Percentiles rank a stretch among this genome's conserved stretches.
phyloP scores from a whole-genome alignment of 2,329 filamentous ascomycete species.

The Cordyceps tenuipes region DNA sequence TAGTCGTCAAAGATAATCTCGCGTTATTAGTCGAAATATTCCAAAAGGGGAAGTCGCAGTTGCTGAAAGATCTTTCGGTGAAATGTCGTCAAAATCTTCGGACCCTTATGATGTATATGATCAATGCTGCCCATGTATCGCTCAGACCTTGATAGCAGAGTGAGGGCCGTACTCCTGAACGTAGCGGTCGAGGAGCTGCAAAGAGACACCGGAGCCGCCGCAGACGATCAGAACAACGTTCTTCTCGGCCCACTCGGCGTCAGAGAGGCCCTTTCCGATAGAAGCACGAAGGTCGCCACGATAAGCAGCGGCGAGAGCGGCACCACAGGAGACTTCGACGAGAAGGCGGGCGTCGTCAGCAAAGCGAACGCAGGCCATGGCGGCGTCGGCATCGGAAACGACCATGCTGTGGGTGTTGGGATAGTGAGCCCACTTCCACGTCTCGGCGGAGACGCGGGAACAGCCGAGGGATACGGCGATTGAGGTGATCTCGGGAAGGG shows the following conservation, averaged over 20 bases:
- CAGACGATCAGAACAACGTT: slow-evolving; percentile 82
- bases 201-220: slow-evolving; percentile 61
- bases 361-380: slow-evolving; percentile 65
- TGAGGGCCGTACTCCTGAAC: slow-evolving; percentile 34
- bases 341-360: slow-evolving; percentile 74
- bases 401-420: slow-evolving; percentile 30
- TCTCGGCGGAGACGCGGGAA: slow-evolving; percentile 57
- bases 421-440: slow-evolving; percentile 54
- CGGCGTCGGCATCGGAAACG: slow-evolving; percentile 56
- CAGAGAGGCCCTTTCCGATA: slow-evolving; percentile 43
- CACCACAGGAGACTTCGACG: slow-evolving; percentile 80
- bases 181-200: slow-evolving; percentile 54
- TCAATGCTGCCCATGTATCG: background rate
- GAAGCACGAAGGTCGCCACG: slow-evolving; percentile 52
- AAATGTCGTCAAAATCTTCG: background rate
- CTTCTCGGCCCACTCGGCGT: slow-evolving; percentile 53
- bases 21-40: background rate
- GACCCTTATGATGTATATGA: background rate
- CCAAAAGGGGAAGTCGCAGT: background rate
- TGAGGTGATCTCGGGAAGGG: slow-evolving; percentile 63
- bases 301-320: slow-evolving; percentile 63
- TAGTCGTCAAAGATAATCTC: background rate
- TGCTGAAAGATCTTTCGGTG: background rate
- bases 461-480: slow-evolving; percentile 69
- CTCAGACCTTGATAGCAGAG: slow-evolving; percentile 24